phyloP scores from a whole-genome alignment of 2,329 filamentous ascomycete species.

The Cephalotrichum gorgonifer region DNA sequence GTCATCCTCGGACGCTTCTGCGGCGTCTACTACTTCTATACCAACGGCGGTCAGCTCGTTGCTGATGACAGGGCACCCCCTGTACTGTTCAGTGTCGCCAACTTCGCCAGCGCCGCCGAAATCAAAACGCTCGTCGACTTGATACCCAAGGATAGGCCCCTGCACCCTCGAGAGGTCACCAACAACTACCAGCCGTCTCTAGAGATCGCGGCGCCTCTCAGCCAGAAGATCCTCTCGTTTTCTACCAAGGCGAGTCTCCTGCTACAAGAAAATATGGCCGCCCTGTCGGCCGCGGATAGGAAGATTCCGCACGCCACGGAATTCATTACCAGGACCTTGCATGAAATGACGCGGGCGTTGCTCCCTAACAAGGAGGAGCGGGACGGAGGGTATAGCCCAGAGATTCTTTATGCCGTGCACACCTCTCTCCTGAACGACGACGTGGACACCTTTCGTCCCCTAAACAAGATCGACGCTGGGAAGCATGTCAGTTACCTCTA shows the following conservation, averaged over 20 bases:
- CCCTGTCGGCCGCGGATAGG: conserved; percentile 33
- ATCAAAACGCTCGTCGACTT: conserved; percentile 21
- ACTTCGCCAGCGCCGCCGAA: conserved; percentile 31
- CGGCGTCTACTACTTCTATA: conserved; percentile 43
- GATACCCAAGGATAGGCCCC: conserved; percentile 8
- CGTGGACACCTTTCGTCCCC: conserved; percentile 43
- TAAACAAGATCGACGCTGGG: conserved; percentile 24
- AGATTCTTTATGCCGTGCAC: conserved; percentile 59
- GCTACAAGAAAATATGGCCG: conserved; percentile 35
- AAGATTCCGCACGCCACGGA: conserved; percentile 25
- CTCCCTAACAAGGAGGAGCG: conserved; percentile 24
- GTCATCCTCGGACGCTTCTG: conserved; percentile 42
- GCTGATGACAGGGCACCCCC: conserved; percentile 29
- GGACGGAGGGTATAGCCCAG: conserved; percentile 21
- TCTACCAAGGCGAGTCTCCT: conserved; percentile 27
- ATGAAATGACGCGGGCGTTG: conserved; percentile 37
- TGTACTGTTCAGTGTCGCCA: conserved; percentile 35
- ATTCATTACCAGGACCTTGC: conserved; percentile 36
- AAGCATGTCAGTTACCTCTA: conserved; percentile 40
- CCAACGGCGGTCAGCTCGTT: conserved; percentile 38
- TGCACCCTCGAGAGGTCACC: conserved; percentile 2
- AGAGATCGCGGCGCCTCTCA: conserved; percentile 27
- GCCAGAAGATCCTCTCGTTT: conserved; percentile 38
- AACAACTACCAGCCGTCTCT: conserved; percentile 30
- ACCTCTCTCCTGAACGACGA: conserved; percentile 50